Conservation (phyloP, 1,139 yeast genomes). For the Pichia sp. region DNA sequence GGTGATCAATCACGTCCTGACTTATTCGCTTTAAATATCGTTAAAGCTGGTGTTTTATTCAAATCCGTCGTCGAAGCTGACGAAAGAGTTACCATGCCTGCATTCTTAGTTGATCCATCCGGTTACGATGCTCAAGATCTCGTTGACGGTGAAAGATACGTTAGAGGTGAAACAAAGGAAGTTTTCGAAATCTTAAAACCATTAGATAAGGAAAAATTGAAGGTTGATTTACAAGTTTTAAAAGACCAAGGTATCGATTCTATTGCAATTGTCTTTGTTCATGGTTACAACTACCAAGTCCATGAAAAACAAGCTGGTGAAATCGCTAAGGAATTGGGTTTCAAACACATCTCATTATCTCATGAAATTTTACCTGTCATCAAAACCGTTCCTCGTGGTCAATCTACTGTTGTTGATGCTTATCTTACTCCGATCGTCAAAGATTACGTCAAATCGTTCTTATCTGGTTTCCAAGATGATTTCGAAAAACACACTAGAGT, state of each 20-base stretch:
- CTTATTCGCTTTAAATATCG: conserved; percentile 61
- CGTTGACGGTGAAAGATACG: conserved; percentile 34
- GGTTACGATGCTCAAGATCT: conserved; percentile 56
- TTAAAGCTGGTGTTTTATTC: conserved; percentile 58
- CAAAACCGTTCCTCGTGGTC: conserved; percentile 67
- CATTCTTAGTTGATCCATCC: conserved; percentile 8
- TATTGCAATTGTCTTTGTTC: conserved; percentile 68
- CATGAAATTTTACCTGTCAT: conserved; percentile 71
- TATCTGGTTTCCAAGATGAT: conserved; percentile 57
- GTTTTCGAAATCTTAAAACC: conserved; percentile 50
- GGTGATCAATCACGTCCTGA: conserved; percentile 77
- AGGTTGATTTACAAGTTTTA: conserved; percentile 39
- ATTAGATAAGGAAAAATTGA: conserved; percentile 45
- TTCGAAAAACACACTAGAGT: conserved; percentile 36
- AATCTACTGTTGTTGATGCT: conserved; percentile 75
- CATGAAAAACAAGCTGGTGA: conserved; percentile 61
- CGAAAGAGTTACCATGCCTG: conserved; percentile 71
- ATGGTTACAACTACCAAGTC: conserved; percentile 65
- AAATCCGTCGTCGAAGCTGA: conserved; percentile 65
- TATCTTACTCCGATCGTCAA: conserved; percentile 73
- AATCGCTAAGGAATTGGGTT: conserved; percentile 53
- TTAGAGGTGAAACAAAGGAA: conserved; percentile 63
- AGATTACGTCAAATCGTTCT: conserved; percentile 58
- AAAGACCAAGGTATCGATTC: conserved; percentile 59
- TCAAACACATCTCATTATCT: conserved; percentile 62